A percentile compares a stretch with the other conserved stretches of the same genome.
Evolutionary conservation across 1,139 yeast genomes (phyloP).

Genomic region (Pichia sp.): DNA sequence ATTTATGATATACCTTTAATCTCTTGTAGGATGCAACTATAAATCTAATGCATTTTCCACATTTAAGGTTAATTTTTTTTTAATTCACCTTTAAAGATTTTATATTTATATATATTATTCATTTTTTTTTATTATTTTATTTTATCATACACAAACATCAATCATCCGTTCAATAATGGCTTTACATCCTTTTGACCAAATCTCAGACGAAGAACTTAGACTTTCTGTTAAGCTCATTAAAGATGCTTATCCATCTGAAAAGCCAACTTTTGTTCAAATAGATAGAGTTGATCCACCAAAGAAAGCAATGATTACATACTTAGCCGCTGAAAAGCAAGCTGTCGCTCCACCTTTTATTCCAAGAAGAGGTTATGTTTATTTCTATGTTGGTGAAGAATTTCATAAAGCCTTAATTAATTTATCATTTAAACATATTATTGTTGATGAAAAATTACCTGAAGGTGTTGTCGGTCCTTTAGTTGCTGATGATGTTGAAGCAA

Average conservation of each 20-base stretch:
- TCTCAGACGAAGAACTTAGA: slow-evolving; percentile 59
- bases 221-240: slow-evolving; percentile 58
- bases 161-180: slow-evolving; percentile 18
- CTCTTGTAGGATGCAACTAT: too few species aligned
- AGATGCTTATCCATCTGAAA: slow-evolving; percentile 39
- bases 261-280: slow-evolving; percentile 63
- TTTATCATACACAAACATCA: neutral
- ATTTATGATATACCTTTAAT: too few species aligned
- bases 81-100: too few species aligned
- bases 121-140: too few species aligned
- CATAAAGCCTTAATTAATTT: slow-evolving; percentile 73
- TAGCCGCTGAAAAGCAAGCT: slow-evolving; percentile 64
- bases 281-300: slow-evolving; percentile 82
- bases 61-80: too few species aligned
- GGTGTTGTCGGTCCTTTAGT: slow-evolving; percentile 73
- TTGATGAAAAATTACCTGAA: slow-evolving; percentile 49
- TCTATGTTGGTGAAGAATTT: slow-evolving; percentile 54
- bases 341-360: slow-evolving; percentile 49
- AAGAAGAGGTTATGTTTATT: slow-evolving; percentile 63
- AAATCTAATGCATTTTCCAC: too few species aligned
- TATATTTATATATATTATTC: too few species aligned
- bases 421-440: slow-evolving; percentile 56
- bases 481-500: slow-evolving; percentile 56
- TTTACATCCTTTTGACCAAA: slow-evolving; percentile 60
- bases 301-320: slow-evolving; percentile 58